Evolutionary conservation across 257 asterid genomes (phyloP).

Genomic region (Fraxinus quadrangulata): DNA sequence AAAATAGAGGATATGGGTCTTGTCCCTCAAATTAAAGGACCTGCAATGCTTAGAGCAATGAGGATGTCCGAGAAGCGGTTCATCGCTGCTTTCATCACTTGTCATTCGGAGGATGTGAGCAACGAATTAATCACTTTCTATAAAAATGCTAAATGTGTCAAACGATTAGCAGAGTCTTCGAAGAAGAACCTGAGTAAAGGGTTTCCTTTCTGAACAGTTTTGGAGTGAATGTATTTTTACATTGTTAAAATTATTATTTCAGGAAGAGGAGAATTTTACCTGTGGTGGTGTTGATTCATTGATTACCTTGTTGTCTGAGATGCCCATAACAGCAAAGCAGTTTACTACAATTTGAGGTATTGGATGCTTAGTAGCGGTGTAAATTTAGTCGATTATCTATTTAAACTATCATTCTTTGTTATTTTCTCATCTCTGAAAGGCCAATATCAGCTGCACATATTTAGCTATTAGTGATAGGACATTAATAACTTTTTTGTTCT

Average conservation of each 20-base stretch:
- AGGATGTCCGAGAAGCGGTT: conserved; percentile 79
- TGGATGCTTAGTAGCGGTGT: conserved; percentile 11
- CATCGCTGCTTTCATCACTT: conserved; percentile 47
- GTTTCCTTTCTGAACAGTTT: conserved; percentile 61
- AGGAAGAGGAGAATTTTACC: conserved; percentile 10
- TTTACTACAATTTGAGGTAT: background rate
- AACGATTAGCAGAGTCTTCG: conserved; percentile 71
- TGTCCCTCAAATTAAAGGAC: conserved; percentile 62
- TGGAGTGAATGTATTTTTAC: conserved; percentile 2
- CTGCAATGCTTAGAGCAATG: conserved; percentile 56
- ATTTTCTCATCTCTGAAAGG: background rate
- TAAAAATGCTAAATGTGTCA: conserved; percentile 51
- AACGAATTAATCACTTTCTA: conserved; percentile 48
- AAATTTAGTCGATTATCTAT: background rate
- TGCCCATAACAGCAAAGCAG: conserved; percentile 6
- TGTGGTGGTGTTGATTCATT: background rate
- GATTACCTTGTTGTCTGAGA: conserved; percentile 24
- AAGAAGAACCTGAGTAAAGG: conserved; percentile 53
- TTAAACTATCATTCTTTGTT: background rate
- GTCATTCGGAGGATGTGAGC: conserved; percentile 56
- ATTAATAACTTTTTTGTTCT: no score
- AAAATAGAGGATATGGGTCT: conserved; percentile 75
- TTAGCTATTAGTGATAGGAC: no score
- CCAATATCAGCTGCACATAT: background rate
- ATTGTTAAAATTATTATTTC: background rate